Evolutionary conservation across 176 grass and related monocot species (phyloP), one percentile per base, ranked within the genome.

Genomic region (Oryza nivara): DNA sequence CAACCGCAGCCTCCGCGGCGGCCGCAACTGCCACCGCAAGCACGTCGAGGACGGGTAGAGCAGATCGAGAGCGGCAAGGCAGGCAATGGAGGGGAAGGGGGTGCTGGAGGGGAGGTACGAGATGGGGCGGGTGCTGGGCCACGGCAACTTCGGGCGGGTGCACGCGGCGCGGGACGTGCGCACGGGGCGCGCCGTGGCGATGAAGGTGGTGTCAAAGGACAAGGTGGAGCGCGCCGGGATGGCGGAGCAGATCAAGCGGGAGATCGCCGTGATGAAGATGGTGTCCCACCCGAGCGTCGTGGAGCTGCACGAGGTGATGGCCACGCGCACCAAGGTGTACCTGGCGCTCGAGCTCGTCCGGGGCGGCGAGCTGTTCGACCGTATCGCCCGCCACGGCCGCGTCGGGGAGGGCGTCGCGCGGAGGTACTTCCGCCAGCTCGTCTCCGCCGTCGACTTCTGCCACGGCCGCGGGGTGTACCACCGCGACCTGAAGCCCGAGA

Each of bases 321-420:
- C 86, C 73, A 92, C 78, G 26, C 68, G 90, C 19, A 70, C 82
- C 66, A 82, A 84, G 65, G 88, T 88, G 68, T 92, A 85, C 82
- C 84, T 92, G 3, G 77, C 90, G 67, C 83, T 92, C 36, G 95
- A 98, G 89, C 92, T 88, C 77, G 95, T 98, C 79, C 80, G 85
- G 68, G 95, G 95, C 76, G 95, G 95, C 11, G 95, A 95, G 89
- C 92, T 98, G 51, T 98, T 98, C 86, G 87, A 89, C 56, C 83
- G 89, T 82, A 82, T 92, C 36, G 64, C 90, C 34, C 82, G 78
- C 26, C 10, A 46, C 20, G 82, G 90, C 58, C 90, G 82, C 60
- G 73, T 92, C 68, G 67, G 82, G 0, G 90, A 92, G 78, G 78
- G 82, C 36, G 73, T 70, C 23, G 86, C 90, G 17, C 67, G 82